These are phyloP conservation scores for Macadamia integrifolia DNA, from an alignment of 164 flowering plant genomes.

Conservation along the genomic window DNA sequence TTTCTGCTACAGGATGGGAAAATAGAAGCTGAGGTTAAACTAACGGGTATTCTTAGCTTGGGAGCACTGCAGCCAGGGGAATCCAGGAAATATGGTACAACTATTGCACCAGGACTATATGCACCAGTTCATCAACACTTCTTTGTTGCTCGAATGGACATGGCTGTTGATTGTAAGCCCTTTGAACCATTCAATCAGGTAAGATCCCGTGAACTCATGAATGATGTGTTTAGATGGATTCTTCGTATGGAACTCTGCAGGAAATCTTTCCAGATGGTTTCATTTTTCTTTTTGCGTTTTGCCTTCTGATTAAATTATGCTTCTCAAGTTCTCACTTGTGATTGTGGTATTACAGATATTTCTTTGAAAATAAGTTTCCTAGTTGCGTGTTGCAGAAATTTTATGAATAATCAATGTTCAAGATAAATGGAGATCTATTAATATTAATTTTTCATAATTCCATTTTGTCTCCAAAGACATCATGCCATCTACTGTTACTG, in stretches of 20 bases:
- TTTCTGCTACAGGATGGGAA: conserved; percentile 63
- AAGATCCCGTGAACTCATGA: background rate
- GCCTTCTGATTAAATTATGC: no score
- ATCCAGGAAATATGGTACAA: conserved; percentile 77
- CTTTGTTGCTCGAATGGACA: conserved; percentile 89
- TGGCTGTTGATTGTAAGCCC: conserved; percentile 88
- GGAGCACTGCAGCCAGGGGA: conserved; percentile 86
- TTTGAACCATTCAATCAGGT: conserved; percentile 88
- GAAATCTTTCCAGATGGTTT: background rate
- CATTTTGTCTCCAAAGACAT: no score
- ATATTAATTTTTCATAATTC: no score
- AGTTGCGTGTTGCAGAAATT: no score
- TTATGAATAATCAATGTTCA: no score
- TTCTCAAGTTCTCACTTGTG: no score
- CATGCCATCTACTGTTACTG: no score
- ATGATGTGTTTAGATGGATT: background rate
- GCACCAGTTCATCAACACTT: conserved; percentile 95
- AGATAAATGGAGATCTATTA: no score
- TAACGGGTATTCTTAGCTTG: conserved; percentile 84
- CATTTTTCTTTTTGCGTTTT: no score
- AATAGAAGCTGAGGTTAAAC: conserved; percentile 90
- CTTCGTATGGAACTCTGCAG: background rate
- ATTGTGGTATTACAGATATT: no score
- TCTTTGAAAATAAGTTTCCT: no score
- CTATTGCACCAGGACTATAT: conserved; percentile 82